These are phyloP conservation scores for Raddia distichophylla DNA, from an alignment of 176 grass and related monocot genomes.

Conservation along the genomic window DNA sequence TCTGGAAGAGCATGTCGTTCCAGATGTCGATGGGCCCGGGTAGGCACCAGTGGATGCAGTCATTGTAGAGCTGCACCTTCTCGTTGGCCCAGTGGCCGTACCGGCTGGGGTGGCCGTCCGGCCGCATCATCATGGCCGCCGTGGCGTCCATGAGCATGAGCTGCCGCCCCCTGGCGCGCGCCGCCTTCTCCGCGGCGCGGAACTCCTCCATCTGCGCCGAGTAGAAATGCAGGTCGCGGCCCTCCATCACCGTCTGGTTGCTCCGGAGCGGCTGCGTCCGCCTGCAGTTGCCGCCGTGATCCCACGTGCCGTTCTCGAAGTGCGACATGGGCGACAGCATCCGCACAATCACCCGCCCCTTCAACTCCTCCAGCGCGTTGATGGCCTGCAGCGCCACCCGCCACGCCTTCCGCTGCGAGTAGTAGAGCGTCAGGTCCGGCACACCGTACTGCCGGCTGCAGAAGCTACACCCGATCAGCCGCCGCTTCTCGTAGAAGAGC, in stretches of 20 bases:
- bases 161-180: conserved; percentile 24
- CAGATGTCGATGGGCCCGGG: conserved; percentile 73
- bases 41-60: conserved; percentile 86
- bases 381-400: conserved; percentile 58
- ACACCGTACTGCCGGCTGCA: conserved; percentile 64
- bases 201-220: conserved; percentile 76
- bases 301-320: conserved; percentile 93
- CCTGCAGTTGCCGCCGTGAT: conserved; percentile 72
- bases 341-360: conserved; percentile 57
- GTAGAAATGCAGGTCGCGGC: conserved; percentile 61
- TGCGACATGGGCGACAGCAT: conserved; percentile 80
- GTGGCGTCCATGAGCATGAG: conserved; percentile 72
- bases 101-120: conserved; percentile 75
- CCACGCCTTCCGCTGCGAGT: conserved; percentile 68
- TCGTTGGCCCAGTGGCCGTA: conserved; percentile 64
- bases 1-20: conserved; percentile 82
- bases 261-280: conserved; percentile 54
- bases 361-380: conserved; percentile 31
- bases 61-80: conserved; percentile 72
- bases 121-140: conserved; percentile 69
- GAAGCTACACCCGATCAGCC: conserved; percentile 64
- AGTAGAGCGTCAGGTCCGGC: conserved; percentile 70
- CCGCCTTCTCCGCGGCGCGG: conserved; percentile 39
- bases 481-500: conserved; percentile 65
- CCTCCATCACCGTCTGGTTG: conserved; percentile 62